Conservation (phyloP, 768 basidiomycete genomes). For the Boletellus sp. region DNA sequence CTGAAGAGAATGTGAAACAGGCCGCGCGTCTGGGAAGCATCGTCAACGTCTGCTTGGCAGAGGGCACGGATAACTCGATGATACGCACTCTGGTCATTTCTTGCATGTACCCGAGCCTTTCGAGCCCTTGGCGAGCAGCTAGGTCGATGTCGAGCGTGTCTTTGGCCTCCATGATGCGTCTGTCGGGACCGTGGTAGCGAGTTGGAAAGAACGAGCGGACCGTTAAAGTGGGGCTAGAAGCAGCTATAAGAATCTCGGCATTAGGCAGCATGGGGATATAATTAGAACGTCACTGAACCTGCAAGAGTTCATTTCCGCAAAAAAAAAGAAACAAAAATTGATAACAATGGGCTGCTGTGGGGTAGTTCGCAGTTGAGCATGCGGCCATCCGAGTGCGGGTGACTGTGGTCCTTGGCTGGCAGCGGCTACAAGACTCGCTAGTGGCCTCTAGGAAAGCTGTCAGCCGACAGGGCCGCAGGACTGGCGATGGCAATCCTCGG, state of each 20-base stretch:
- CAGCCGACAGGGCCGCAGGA: no score
- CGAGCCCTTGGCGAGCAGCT: conserved; percentile 34
- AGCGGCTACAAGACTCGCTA: no score
- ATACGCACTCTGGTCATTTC: conserved; percentile 48
- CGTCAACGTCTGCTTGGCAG: background rate
- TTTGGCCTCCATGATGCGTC: conserved; percentile 14
- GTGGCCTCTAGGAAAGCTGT: no score
- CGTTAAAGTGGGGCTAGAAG: background rate
- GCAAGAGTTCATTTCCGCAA: no score
- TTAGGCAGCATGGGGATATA: background rate
- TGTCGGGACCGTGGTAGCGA: no score
- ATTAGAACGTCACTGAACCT: no score
- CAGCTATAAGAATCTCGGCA: background rate
- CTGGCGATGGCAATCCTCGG: no score
- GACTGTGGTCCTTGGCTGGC: no score
- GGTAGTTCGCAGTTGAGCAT: no score
- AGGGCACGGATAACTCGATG: background rate
- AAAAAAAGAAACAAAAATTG: no score
- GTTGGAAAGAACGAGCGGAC: background rate
- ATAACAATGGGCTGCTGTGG: no score
- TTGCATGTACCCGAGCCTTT: conserved; percentile 54
- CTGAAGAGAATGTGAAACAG: conserved; percentile 53
- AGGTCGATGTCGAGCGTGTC: conserved; percentile 19
- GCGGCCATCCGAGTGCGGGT: no score
- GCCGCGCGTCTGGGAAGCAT: conserved; percentile 41